These are phyloP conservation scores for Crataegus laevigata DNA, from an alignment of 306 rosid genomes.

Conservation along the genomic window DNA sequence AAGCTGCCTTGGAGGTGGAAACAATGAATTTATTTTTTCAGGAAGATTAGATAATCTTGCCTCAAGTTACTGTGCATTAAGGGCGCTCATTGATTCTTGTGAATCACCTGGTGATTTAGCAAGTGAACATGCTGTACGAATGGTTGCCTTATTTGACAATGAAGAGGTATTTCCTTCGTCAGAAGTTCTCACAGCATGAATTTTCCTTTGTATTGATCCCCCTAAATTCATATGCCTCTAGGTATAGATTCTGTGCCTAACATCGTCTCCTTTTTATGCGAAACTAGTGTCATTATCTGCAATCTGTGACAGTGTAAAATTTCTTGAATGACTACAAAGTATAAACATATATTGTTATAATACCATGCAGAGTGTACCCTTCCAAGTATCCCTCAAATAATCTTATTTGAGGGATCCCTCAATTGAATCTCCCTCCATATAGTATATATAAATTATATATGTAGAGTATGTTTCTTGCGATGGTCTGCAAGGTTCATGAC, in stretches of 20 bases:
- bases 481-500: not conserved
- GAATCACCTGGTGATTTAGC: constrained; percentile 50
- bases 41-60: constrained; percentile 97
- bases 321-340: not conserved
- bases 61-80: constrained; percentile 85
- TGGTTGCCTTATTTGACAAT: constrained; percentile 98
- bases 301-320: not conserved
- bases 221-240: not conserved
- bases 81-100: constrained; percentile 84
- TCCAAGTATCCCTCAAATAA: too few species aligned
- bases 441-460: too few species aligned
- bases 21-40: constrained; percentile 84
- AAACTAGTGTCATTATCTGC: not conserved
- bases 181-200: not conserved
- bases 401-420: too few species aligned
- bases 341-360: too few species aligned
- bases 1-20: constrained; percentile 98
- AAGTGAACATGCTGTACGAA: constrained; percentile 65
- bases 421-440: too few species aligned
- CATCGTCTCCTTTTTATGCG: not conserved
- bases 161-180: constrained; percentile 68
- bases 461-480: not conserved
- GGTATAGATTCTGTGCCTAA: not conserved
- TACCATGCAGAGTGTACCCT: too few species aligned
- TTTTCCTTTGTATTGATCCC: not conserved